phyloP scores from a whole-genome alignment of 78 protist species.

The Corallochytrium limacisporum region DNA sequence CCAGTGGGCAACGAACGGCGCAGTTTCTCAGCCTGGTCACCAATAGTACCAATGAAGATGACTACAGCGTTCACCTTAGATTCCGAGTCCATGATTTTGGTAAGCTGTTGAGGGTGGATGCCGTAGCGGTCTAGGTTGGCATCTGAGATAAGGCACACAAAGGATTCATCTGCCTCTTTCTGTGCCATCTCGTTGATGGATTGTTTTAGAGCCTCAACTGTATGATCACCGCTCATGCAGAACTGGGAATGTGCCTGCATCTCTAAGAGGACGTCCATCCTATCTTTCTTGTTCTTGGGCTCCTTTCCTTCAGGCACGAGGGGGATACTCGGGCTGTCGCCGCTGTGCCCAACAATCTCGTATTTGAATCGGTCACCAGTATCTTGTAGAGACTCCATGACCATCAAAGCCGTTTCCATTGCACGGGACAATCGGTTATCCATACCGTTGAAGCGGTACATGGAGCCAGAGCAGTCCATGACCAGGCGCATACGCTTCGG shows the following conservation, averaged over 20 bases:
- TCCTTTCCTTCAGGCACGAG: not conserved
- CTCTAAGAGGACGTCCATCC: not conserved
- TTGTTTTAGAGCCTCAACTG: conserved; percentile 15
- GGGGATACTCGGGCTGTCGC: not conserved
- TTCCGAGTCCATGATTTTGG: not conserved
- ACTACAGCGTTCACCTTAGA: conserved; percentile 30
- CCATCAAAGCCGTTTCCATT: conserved; percentile 25
- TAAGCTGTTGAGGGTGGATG: not conserved
- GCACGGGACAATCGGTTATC: conserved; percentile 36
- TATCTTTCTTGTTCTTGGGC: conserved; percentile 5
- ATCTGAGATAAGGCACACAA: conserved; percentile 43
- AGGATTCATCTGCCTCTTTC: conserved; percentile 29
- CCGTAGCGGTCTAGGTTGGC: conserved; percentile 58
- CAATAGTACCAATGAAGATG: conserved; percentile 32
- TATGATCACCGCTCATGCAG: conserved; percentile 47
- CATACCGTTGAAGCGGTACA: conserved; percentile 39
- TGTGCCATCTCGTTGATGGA: conserved; percentile 11
- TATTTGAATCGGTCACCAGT: not conserved
- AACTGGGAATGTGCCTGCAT: conserved; percentile 31
- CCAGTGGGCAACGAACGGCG: conserved; percentile 26
- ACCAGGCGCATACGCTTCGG: conserved; percentile 21
- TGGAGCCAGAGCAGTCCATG: conserved; percentile 11
- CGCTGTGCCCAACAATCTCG: not conserved
- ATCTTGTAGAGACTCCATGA: conserved; percentile 25
- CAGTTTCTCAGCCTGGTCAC: conserved; percentile 15